phyloP scores from a whole-genome alignment of 345 rosid genomes.

The Pistacia integerrima region DNA sequence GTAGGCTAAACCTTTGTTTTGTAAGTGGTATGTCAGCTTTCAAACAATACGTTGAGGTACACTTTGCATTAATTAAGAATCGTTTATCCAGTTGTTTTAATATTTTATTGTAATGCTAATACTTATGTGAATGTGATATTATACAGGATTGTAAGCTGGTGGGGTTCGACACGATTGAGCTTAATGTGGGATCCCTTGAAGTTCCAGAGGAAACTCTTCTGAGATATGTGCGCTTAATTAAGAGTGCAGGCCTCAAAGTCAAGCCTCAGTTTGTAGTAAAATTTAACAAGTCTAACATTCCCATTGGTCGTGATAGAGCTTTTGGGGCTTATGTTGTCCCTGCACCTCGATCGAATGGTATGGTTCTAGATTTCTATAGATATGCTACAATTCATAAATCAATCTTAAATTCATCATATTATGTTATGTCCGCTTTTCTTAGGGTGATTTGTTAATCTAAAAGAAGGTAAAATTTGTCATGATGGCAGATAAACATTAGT shows the following conservation, averaged over 20 bases:
- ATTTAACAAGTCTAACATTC: conserved; percentile 77
- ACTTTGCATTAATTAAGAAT: background rate
- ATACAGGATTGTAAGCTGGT: conserved; percentile 76
- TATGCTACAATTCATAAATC: background rate
- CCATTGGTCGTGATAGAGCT: conserved; percentile 54
- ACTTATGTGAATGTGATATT: conserved; percentile 6
- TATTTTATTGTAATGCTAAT: background rate
- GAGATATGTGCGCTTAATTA: conserved; percentile 80
- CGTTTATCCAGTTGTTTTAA: background rate
- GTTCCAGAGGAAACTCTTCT: conserved; percentile 84
- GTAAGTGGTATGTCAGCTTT: conserved; percentile 72
- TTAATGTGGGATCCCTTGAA: conserved; percentile 75
- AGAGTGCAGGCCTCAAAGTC: conserved; percentile 77
- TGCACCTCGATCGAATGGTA: conserved; percentile 72
- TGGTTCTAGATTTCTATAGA: background rate
- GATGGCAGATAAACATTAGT: background rate
- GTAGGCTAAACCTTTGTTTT: conserved; percentile 82
- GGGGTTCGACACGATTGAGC: conserved; percentile 88
- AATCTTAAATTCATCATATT: background rate
- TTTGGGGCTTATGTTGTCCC: conserved; percentile 81
- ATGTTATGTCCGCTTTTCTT: background rate
- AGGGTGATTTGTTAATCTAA: background rate
- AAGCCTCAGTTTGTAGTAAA: conserved; percentile 80
- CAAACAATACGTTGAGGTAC: conserved; percentile 46
- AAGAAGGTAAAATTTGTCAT: background rate